A percentile compares a stretch with the other conserved stretches of the same genome.
Evolutionary conservation across 2,329 filamentous ascomycete species (phyloP).

Genomic region (Pseudogymnoascus sp.): DNA sequence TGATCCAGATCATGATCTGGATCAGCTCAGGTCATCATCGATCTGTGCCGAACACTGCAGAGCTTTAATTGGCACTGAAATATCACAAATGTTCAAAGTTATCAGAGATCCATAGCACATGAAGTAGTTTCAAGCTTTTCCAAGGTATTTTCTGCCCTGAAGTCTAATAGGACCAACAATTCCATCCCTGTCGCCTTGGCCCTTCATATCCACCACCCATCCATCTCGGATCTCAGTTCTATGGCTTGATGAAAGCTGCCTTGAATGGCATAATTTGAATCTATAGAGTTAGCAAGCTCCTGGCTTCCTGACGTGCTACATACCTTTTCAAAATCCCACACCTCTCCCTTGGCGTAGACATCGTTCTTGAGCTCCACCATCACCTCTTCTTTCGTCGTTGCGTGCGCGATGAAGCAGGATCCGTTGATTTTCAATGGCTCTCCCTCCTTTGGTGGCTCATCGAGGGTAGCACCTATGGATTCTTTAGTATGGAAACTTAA

Average conservation of each 20-base stretch:
- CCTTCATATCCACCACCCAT: neutral
- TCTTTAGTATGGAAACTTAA: neutral
- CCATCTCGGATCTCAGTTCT: neutral
- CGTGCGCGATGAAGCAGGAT: slow-evolving; percentile 61
- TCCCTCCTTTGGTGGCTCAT: slow-evolving; percentile 57
- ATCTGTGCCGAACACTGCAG: too few species aligned
- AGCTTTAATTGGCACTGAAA: neutral
- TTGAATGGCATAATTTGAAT: slow-evolving; percentile 13
- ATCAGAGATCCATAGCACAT: neutral
- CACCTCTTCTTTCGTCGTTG: slow-evolving; percentile 63
- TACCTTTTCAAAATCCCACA: slow-evolving; percentile 74
- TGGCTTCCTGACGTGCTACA: slow-evolving; percentile 4
- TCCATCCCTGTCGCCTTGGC: neutral
- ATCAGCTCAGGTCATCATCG: too few species aligned
- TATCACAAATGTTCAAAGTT: neutral
- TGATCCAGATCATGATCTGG: too few species aligned
- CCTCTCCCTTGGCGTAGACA: slow-evolving; percentile 62
- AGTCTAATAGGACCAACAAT: neutral
- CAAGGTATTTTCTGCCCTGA: neutral
- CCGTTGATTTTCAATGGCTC: slow-evolving; percentile 61
- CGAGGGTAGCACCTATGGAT: slow-evolving; percentile 55
- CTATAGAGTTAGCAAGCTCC: neutral
- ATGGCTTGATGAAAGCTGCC: slow-evolving; percentile 10
- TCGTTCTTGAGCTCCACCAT: slow-evolving; percentile 61
- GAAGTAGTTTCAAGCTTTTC: neutral